Conservation (phyloP, 169 alveolate species). For the Plasmodium berghei region DNA sequence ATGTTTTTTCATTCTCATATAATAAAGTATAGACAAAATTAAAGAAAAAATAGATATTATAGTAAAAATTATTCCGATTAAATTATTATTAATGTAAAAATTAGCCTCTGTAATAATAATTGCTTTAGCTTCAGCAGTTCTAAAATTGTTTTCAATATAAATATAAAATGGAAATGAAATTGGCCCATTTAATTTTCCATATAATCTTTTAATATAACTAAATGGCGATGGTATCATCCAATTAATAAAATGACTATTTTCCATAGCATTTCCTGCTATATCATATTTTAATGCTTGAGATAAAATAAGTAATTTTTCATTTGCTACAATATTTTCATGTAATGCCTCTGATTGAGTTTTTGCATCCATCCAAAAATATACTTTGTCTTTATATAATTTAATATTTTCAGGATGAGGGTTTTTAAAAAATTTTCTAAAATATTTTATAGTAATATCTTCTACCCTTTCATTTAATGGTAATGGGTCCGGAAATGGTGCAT, state of each 20-base stretch:
- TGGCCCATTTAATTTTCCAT: slow-evolving; percentile 85
- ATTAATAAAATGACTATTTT: slow-evolving; percentile 88
- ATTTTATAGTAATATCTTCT: slow-evolving; percentile 69
- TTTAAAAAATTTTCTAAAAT: slow-evolving; percentile 57
- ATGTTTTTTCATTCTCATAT: slow-evolving; percentile 44
- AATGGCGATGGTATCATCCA: slow-evolving; percentile 89
- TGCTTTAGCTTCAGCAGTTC: slow-evolving; percentile 34
- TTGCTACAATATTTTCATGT: slow-evolving; percentile 56
- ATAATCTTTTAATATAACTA: slow-evolving; percentile 82
- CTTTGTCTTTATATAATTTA: slow-evolving; percentile 20
- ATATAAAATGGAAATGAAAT: slow-evolving; percentile 82
- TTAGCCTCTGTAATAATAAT: slow-evolving; percentile 31
- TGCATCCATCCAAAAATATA: slow-evolving; percentile 71
- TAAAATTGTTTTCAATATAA: slow-evolving; percentile 70
- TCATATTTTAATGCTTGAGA: slow-evolving; percentile 74
- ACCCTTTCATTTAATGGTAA: slow-evolving; percentile 42
- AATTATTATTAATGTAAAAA: slow-evolving; percentile 15
- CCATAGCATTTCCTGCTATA: slow-evolving; percentile 84
- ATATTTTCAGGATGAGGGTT: slow-evolving; percentile 12
- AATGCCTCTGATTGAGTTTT: slow-evolving; percentile 16
- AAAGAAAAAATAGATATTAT: slow-evolving; percentile 30
- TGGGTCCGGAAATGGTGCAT: slow-evolving; percentile 44
- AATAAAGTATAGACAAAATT: slow-evolving; percentile 21
- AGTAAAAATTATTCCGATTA: slow-evolving; percentile 48
- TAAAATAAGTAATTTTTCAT: slow-evolving; percentile 45